Conservation (phyloP, 192 early-diverging fungal species). For the Coemansia sp. region DNA sequence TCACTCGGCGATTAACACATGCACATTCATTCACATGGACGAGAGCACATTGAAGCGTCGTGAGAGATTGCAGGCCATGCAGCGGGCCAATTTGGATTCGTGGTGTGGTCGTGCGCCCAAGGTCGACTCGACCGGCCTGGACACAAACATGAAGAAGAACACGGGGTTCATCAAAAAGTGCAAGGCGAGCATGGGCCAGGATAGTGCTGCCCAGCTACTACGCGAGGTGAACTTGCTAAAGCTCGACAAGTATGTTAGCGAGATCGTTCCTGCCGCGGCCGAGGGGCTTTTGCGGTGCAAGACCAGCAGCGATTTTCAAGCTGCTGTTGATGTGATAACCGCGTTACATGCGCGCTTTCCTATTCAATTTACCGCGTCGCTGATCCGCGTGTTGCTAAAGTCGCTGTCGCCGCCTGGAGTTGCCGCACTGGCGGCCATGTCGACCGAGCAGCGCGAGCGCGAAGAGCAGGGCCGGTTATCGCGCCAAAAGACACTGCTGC, state of each 20-base stretch:
- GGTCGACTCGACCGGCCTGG: conserved; percentile 56
- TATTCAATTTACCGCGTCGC: conserved; percentile 68
- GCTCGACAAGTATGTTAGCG: conserved; percentile 96
- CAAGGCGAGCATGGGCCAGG: conserved; percentile 69
- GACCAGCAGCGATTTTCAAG: conserved; percentile 70
- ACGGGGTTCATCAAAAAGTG: conserved; percentile 94
- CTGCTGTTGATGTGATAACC: conserved; percentile 78
- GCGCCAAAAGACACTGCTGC: conserved; percentile 66
- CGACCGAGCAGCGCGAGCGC: conserved; percentile 80
- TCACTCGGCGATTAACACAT: conserved; percentile 20
- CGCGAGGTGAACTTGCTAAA: conserved; percentile 81
- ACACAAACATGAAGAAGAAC: conserved; percentile 98
- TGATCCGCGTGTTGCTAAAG: conserved; percentile 68
- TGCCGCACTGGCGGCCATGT: conserved; percentile 61
- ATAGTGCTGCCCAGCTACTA: conserved; percentile 66
- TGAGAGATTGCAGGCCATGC: conserved; percentile 37
- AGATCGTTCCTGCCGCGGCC: conserved; percentile 80
- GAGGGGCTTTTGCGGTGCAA: conserved; percentile 75
- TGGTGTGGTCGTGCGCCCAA: conserved; percentile 31
- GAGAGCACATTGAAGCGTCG: conserved; percentile 50
- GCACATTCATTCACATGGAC: conserved; percentile 40
- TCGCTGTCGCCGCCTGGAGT: conserved; percentile 62
- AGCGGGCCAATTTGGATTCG: conserved; percentile 43
- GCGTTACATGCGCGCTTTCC: conserved; percentile 90
- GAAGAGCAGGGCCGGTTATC: conserved; percentile 74